Base-by-base conservation (phyloP, 441 rosid genomes). In the Kokia cookei region DNA sequence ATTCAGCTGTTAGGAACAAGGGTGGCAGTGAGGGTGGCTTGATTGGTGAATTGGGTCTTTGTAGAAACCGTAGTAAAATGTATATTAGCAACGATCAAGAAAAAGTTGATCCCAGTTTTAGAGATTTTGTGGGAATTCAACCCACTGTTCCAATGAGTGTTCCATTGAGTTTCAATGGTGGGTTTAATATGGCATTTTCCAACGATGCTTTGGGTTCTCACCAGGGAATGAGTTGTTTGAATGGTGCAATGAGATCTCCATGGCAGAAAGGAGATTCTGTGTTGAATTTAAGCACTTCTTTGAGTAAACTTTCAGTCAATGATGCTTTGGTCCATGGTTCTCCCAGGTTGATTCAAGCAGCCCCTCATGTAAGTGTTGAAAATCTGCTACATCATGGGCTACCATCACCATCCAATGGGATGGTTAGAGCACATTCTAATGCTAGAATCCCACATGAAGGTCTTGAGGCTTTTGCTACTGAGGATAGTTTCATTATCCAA, bases 401-500 rank as follows among this genome's bases (percentile, higher is more conserved):
- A 59, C 86, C 83, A 17, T 69, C 64, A 17, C 72, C 64, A 50
- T 71, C 76, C 63, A 74, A 73, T 67, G 81, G 77, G 65, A 77
- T 79, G 73, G 19, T 69, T 76, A 71, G 75, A 71, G 64, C 45
- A 27, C 70, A 71, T 70, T 45, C 76, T 51, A 61, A 65, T 72
- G 48, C 53, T 27, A 65, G 65, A 24, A 29, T 72, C 53, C 72
- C 69, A 51, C 63, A 37, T 2, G 69, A 77, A 37, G 65, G 45
- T 17, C 73, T 73, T 35, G 79, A 83, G 24, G 73, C 76, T 50
- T 80, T 80, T 75, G 65, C 67, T 45, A 61, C 19, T 3, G 79
- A 77, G 43, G 88, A 83, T 29, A 72, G 81, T 67, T 77, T 81
- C 73, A 78, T 83, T 57, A 29, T 74, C 59, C 77, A 75, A 63